phyloP scores from a whole-genome alignment of 805 yeast species.

The Candida insectorum region DNA sequence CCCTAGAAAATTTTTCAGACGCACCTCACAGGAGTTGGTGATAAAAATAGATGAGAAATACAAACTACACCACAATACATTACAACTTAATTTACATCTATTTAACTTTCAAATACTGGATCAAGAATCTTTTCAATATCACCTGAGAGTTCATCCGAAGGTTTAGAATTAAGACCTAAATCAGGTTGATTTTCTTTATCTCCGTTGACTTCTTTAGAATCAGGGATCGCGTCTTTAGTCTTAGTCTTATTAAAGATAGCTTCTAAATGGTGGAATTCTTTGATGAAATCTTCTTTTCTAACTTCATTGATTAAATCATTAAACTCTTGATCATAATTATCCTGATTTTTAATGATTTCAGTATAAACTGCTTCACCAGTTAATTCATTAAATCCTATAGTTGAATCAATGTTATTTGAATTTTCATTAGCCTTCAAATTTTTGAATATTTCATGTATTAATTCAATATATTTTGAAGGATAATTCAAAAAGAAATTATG shows the following conservation, averaged over 20 bases:
- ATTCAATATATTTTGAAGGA: conserved; percentile 15
- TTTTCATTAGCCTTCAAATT: conserved; percentile 4
- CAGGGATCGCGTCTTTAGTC: conserved; percentile 6
- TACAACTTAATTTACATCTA: not conserved
- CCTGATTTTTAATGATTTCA: conserved; percentile 15
- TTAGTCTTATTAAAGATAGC: conserved; percentile 9
- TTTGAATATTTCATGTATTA: conserved; percentile 9
- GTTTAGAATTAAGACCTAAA: not conserved
- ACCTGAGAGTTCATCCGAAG: conserved; percentile 1
- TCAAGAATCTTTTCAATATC: conserved; percentile 17
- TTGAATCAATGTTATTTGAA: conserved; percentile 1
- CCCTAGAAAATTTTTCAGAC: not conserved
- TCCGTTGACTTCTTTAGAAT: conserved; percentile 6
- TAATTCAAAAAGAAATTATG: conserved; percentile 12
- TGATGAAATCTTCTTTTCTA: conserved; percentile 23
- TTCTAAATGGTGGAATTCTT: conserved; percentile 27
- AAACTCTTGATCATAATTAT: conserved; percentile 15
- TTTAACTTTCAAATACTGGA: conserved; percentile 14
- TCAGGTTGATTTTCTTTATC: conserved; percentile 3
- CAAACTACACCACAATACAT: too few relatives aligned
- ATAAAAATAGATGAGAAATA: too few relatives aligned
- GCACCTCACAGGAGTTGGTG: too few relatives aligned
- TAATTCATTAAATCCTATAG: conserved; percentile 6
- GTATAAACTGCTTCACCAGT: conserved; percentile 20
- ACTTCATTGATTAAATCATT: conserved; percentile 17